Percentiles rank a stretch among this genome's conserved stretches.
These are phyloP conservation scores for Trametes cinnabarina DNA, from an alignment of 768 basidiomycete genomes.

Conservation along the genomic window DNA sequence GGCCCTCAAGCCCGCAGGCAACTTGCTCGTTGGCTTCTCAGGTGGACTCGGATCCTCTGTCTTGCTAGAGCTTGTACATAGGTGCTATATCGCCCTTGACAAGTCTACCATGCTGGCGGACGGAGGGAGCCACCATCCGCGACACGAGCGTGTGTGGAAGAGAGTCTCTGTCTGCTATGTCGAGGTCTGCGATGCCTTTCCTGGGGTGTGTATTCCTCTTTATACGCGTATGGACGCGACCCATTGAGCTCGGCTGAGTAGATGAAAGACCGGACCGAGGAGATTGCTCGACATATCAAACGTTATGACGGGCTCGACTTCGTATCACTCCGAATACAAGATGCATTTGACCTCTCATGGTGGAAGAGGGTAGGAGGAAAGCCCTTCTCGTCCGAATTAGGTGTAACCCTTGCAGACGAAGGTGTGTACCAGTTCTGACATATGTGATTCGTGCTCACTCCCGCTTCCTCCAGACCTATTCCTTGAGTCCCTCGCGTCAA, in stretches of 20 bases:
- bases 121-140: conserved; percentile 67
- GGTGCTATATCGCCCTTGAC: conserved; percentile 40
- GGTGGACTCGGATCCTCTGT: conserved; percentile 77
- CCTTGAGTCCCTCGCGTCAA: conserved; percentile 13
- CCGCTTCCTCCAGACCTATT: conserved; percentile 26
- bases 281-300: conserved; percentile 45
- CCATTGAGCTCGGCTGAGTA: conserved; percentile 29
- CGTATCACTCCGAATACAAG: conserved; percentile 62
- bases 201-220: conserved; percentile 45
- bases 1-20: conserved; percentile 63
- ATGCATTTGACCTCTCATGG: conserved; percentile 71
- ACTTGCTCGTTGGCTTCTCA: conserved; percentile 69
- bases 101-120: conserved; percentile 31
- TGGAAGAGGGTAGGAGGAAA: conserved; percentile 50
- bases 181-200: conserved; percentile 60
- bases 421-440: too few species aligned
- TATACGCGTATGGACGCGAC: not conserved
- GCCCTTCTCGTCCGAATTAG: conserved; percentile 27
- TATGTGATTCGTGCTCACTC: too few species aligned
- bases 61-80: conserved; percentile 64
- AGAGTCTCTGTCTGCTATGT: conserved; percentile 66
- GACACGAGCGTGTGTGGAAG: conserved; percentile 60
- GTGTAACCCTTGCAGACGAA: conserved; percentile 53
- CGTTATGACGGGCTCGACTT: conserved; percentile 55
- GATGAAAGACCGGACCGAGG: conserved; percentile 55